Evolutionary conservation across 768 basidiomycete species (phyloP).

Genomic region (Xerocomellus intermedius): DNA sequence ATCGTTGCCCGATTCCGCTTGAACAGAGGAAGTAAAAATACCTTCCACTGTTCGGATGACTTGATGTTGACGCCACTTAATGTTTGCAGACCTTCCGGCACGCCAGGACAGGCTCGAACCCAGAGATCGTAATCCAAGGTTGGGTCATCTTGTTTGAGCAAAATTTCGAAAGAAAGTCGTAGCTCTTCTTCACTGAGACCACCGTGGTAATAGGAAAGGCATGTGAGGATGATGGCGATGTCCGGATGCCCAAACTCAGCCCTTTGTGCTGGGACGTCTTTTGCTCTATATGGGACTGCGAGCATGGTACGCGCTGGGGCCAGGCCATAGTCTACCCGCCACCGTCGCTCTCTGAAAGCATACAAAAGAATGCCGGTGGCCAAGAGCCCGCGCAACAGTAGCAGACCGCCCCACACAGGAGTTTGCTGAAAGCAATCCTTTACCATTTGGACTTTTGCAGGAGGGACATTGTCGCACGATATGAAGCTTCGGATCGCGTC

Average conservation of each 20-base stretch:
- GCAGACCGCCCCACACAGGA: constrained; percentile 20
- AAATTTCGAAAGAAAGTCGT: constrained; percentile 25
- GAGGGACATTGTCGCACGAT: constrained; percentile 5
- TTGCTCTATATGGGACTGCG: constrained; percentile 39
- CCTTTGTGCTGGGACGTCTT: constrained; percentile 34
- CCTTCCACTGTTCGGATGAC: constrained; percentile 27
- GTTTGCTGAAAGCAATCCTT: constrained; percentile 1
- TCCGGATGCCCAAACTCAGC: constrained; percentile 41
- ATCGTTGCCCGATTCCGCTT: constrained; percentile 28
- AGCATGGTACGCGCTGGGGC: constrained; percentile 32
- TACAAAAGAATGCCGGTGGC: constrained; percentile 32
- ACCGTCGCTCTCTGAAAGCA: constrained; percentile 34
- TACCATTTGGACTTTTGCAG: background rate
- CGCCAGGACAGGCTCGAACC: constrained; percentile 17
- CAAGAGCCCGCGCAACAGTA: constrained; percentile 37
- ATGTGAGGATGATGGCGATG: constrained; percentile 33
- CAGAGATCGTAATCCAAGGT: constrained; percentile 32
- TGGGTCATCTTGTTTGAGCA: constrained; percentile 33
- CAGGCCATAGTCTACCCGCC: constrained; percentile 41
- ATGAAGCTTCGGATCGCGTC: constrained; percentile 26
- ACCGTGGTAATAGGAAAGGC: constrained; percentile 36
- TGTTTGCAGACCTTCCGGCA: constrained; percentile 20
- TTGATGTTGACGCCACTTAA: constrained; percentile 27
- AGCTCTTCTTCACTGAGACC: constrained; percentile 35
- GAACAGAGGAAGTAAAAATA: constrained; percentile 26